phyloP scores from a whole-genome alignment of 441 rosid species.

The Aquilaria agallochum region DNA sequence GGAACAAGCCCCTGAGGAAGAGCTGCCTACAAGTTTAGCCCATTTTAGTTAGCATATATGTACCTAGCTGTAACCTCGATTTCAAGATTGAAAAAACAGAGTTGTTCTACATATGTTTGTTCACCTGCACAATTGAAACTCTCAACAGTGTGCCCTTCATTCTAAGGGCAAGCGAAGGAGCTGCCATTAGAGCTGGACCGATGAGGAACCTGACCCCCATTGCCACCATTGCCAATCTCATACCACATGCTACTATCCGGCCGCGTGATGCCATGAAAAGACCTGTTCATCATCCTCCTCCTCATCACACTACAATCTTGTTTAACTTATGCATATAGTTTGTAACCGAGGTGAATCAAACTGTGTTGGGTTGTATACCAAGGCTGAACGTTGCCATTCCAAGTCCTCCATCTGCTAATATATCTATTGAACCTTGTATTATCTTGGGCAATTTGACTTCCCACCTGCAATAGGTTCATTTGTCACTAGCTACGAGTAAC shows the following conservation, averaged over 20 bases:
- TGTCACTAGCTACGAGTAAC: no score
- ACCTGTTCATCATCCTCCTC: conserved; percentile 33
- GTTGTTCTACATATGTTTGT: no score
- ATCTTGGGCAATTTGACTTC: conserved; percentile 61
- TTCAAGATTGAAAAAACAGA: no score
- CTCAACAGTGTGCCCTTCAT: conserved; percentile 42
- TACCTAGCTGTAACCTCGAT: no score
- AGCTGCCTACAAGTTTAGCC: conserved; percentile 59
- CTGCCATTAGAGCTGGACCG: conserved; percentile 81
- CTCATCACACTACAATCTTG: neutral
- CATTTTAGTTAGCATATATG: neutral
- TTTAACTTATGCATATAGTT: neutral
- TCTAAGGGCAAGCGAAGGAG: conserved; percentile 45
- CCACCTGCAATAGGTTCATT: conserved; percentile 42
- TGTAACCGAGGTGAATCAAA: no score
- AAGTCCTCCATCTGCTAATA: conserved; percentile 82
- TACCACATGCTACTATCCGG: conserved; percentile 73
- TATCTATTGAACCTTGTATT: conserved; percentile 53
- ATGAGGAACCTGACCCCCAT: conserved; percentile 56
- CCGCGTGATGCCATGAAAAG: conserved; percentile 79
- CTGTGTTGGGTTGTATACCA: conserved; percentile 33
- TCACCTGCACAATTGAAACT: conserved; percentile 76
- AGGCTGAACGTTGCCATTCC: conserved; percentile 99
- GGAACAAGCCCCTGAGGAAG: conserved; percentile 93
- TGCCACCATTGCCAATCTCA: conserved; percentile 42